phyloP scores from a whole-genome alignment of 139 green algal genomes.

The Tetraselmis striata region DNA sequence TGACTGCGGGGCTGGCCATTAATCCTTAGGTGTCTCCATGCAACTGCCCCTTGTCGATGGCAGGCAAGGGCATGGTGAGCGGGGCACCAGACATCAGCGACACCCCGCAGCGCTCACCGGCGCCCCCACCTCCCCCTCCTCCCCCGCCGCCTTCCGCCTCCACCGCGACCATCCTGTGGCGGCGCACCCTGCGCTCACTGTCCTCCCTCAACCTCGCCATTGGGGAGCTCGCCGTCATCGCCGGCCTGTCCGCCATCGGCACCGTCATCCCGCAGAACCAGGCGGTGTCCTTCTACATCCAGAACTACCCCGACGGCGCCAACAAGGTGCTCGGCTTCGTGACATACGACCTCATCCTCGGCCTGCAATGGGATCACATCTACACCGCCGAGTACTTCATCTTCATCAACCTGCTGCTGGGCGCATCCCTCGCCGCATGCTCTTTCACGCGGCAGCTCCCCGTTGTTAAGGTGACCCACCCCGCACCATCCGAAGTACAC shows the following conservation, averaged over 20 bases:
- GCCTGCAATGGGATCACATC: constrained; percentile 79
- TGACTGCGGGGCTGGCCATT: too few species aligned
- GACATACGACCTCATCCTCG: constrained; percentile 54
- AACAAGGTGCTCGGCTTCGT: constrained; percentile 76
- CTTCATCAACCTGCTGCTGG: constrained; percentile 69
- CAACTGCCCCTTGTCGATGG: too few species aligned
- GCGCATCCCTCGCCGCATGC: constrained; percentile 82
- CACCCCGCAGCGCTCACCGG: neutral
- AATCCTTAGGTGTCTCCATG: too few species aligned
- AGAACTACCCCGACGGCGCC: constrained; percentile 44
- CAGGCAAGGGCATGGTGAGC: neutral
- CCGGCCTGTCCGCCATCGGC: constrained; percentile 70
- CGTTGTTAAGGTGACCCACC: constrained; percentile 59
- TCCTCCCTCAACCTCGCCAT: constrained; percentile 85
- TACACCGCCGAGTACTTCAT: constrained; percentile 88
- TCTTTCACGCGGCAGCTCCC: constrained; percentile 85
- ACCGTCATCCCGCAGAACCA: constrained; percentile 93
- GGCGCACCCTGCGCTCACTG: constrained; percentile 25
- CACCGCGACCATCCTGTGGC: neutral
- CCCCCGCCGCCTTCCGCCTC: neutral
- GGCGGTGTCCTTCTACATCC: constrained; percentile 62
- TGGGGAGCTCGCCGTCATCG: constrained; percentile 74
- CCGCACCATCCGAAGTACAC: too few species aligned
- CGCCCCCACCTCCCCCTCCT: neutral
- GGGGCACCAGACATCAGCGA: neutral